Evolutionary conservation across 2,329 filamentous ascomycete genomes (phyloP).

Genomic region (Mycosphaerella sp.): DNA sequence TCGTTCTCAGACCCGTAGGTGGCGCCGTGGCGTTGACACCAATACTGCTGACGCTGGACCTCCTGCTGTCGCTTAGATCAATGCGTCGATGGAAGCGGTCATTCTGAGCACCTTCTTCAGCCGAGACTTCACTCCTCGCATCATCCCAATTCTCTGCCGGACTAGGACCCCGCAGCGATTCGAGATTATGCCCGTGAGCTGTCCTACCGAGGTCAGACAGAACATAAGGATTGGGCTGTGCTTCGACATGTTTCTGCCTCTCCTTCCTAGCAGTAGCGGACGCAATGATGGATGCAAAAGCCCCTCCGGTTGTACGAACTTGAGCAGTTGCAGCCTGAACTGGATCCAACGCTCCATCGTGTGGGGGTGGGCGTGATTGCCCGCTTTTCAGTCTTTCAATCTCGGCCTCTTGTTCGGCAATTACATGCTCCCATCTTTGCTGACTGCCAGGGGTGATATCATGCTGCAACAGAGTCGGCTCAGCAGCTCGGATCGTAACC

Average conservation of each 20-base stretch:
- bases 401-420: constrained; percentile 16
- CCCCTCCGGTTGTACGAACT: neutral
- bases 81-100: constrained; percentile 12
- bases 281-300: constrained; percentile 8
- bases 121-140: constrained; percentile 24
- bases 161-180: neutral
- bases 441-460: neutral
- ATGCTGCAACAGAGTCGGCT: constrained; percentile 8
- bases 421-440: neutral
- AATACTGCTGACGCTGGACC: constrained; percentile 28
- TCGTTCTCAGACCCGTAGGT: neutral
- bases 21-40: constrained; percentile 8
- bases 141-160: constrained; percentile 11
- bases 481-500: constrained; percentile 9
- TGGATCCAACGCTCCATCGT: neutral
- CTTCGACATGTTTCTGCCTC: constrained; percentile 4
- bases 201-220: neutral
- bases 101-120: constrained; percentile 16
- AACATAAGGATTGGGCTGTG: constrained; percentile 14
- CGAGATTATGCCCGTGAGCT: neutral
- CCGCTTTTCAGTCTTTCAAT: constrained; percentile 12
- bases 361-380: neutral
- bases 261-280: constrained; percentile 7
- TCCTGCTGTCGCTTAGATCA: constrained; percentile 10
- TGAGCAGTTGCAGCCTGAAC: neutral